Conservation (phyloP, 768 basidiomycete species). For the Amanita rubescens region DNA sequence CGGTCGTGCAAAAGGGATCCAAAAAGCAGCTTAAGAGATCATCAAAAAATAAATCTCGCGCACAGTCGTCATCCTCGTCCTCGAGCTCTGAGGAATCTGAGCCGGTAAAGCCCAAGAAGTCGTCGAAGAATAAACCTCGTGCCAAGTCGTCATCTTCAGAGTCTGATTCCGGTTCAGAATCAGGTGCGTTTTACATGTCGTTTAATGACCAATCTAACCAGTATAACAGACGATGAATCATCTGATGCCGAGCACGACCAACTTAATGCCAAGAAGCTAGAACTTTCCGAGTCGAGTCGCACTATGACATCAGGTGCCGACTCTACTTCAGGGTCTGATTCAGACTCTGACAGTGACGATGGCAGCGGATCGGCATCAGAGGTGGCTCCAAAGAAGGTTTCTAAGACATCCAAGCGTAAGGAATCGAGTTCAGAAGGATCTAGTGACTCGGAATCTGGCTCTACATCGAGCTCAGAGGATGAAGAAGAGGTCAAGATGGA, state of each 20-base stretch:
- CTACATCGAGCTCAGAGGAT: neutral
- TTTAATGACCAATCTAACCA: neutral
- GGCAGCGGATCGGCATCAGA: slow-evolving; percentile 20
- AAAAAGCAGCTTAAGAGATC: too few species aligned
- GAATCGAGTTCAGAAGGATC: neutral
- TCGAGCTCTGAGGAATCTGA: slow-evolving; percentile 26
- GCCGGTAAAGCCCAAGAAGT: slow-evolving; percentile 18
- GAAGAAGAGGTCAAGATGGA: neutral
- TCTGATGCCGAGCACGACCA: slow-evolving; percentile 21
- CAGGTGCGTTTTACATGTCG: slow-evolving; percentile 15
- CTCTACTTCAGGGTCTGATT: slow-evolving; percentile 23
- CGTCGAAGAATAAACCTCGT: neutral
- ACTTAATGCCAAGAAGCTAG: slow-evolving; percentile 10
- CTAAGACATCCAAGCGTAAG: neutral
- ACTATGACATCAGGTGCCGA: slow-evolving; percentile 29
- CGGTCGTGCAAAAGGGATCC: too few species aligned
- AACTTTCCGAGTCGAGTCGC: slow-evolving; percentile 27
- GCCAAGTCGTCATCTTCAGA: slow-evolving; percentile 21
- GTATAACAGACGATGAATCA: slow-evolving; percentile 26
- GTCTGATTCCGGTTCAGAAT: slow-evolving; percentile 19
- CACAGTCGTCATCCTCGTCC: slow-evolving; percentile 18
- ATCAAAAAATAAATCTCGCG: neutral
- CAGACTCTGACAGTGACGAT: slow-evolving; percentile 14
- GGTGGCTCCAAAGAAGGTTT: slow-evolving; percentile 7
- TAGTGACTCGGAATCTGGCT: slow-evolving; percentile 1